Conservation (phyloP, 2,329 filamentous ascomycete genomes). For the Ceratocystis diversiconidia region DNA sequence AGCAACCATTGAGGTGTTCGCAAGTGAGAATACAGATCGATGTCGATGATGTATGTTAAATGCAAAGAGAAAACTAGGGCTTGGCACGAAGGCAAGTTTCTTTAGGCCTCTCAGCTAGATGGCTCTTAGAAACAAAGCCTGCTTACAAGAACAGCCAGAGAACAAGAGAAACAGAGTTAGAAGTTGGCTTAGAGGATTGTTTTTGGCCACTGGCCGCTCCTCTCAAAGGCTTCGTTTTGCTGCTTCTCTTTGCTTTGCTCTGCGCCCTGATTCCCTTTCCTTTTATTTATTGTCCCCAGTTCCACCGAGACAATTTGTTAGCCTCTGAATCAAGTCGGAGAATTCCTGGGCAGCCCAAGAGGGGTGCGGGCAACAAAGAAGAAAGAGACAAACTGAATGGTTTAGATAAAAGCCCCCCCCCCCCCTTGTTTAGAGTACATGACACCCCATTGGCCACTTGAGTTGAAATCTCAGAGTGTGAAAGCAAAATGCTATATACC, state of each 20-base stretch:
- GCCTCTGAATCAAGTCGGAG: constrained; percentile 2
- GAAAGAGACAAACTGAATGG: neutral
- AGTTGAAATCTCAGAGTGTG: too few relatives aligned
- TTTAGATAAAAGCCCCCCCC: neutral
- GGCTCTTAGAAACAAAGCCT: neutral
- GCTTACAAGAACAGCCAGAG: neutral
- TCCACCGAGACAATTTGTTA: neutral
- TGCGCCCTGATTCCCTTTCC: neutral
- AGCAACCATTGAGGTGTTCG: neutral
- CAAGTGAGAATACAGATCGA: neutral
- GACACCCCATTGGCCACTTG: too few relatives aligned
- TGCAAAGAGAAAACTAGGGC: neutral
- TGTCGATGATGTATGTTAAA: neutral
- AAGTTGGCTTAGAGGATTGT: neutral
- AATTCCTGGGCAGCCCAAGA: neutral
- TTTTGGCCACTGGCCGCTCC: neutral
- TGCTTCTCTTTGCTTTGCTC: too few relatives aligned
- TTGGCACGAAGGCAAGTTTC: neutral
- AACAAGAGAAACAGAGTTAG: neutral
- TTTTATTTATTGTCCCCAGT: neutral
- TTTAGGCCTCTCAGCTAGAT: neutral
- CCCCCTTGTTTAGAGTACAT: neutral
- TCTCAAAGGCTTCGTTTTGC: too few relatives aligned
- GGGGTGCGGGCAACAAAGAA: neutral
- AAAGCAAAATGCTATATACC: neutral